phyloP scores from a whole-genome alignment of 306 rosid genomes.

The Quercus parvula region DNA sequence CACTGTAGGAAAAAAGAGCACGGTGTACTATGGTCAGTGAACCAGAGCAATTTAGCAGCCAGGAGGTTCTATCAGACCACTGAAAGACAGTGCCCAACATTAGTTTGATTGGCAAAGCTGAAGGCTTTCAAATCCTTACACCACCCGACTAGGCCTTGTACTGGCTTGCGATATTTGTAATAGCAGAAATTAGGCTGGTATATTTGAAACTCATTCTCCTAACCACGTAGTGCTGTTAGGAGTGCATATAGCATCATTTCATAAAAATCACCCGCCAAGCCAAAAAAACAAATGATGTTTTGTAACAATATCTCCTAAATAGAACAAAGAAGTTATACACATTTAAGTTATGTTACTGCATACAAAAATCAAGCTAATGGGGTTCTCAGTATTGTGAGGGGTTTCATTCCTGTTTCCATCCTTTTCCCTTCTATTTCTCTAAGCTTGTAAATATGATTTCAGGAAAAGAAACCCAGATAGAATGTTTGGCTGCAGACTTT shows the following conservation, averaged over 20 bases:
- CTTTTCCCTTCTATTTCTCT: conserved; percentile 8
- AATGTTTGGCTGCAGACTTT: conserved; percentile 20
- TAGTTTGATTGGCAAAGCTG: too few relatives aligned
- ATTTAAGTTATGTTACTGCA: neutral
- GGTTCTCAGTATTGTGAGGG: neutral
- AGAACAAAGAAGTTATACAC: neutral
- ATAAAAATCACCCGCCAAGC: neutral
- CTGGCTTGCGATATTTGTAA: too few relatives aligned
- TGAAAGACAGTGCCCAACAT: too few relatives aligned
- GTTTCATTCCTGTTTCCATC: conserved; percentile 3
- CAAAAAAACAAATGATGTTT: neutral
- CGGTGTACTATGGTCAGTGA: too few relatives aligned
- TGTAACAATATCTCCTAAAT: neutral
- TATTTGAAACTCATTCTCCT: neutral
- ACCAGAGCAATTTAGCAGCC: too few relatives aligned
- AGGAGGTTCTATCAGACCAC: too few relatives aligned
- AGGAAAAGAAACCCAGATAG: conserved; percentile 5
- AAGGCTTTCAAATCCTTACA: too few relatives aligned
- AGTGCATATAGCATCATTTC: neutral
- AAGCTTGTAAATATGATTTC: conserved; percentile 19
- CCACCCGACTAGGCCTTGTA: too few relatives aligned
- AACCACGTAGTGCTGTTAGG: too few relatives aligned
- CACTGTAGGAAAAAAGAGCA: too few relatives aligned
- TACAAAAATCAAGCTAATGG: neutral
- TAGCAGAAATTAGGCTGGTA: neutral